Conservation (phyloP, 2,329 filamentous ascomycete genomes). For the Penicillium crustosum region DNA sequence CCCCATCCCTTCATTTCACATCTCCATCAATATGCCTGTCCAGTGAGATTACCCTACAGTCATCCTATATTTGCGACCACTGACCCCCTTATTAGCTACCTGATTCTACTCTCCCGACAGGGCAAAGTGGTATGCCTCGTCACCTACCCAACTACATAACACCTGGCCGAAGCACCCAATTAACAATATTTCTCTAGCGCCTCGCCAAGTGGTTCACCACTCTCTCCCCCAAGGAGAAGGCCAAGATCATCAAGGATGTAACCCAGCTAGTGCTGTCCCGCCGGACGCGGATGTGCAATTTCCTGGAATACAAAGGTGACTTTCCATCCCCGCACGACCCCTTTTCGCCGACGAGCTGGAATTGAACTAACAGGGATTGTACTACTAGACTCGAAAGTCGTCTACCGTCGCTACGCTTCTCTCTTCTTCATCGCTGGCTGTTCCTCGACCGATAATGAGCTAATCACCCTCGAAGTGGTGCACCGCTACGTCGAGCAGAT, state of each 20-base stretch:
- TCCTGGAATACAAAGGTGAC: conserved; percentile 96
- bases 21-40: conserved; percentile 34
- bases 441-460: conserved; percentile 94
- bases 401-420: conserved; percentile 97
- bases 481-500: conserved; percentile 99
- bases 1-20: conserved; percentile 19
- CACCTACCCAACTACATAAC: conserved; percentile 38
- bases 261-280: conserved; percentile 94
- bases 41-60: conserved; percentile 27
- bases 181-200: conserved; percentile 61
- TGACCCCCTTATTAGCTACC: conserved; percentile 64
- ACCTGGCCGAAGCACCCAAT: conserved; percentile 24
- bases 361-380: not conserved
- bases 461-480: conserved; percentile 97
- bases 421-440: conserved; percentile 99
- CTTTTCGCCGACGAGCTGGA: not conserved
- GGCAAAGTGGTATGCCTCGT: conserved; percentile 87
- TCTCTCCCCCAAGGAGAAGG: conserved; percentile 94
- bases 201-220: conserved; percentile 99
- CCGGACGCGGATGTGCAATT: conserved; percentile 99
- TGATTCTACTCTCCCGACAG: conserved; percentile 95
- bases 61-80: not conserved
- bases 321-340: conserved; percentile 8
- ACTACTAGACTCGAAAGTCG: conserved; percentile 84
- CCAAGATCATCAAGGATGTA: conserved; percentile 99